These are phyloP conservation scores for Alnus glutinosa DNA, from an alignment of 306 rosid genomes.

Conservation along the genomic window DNA sequence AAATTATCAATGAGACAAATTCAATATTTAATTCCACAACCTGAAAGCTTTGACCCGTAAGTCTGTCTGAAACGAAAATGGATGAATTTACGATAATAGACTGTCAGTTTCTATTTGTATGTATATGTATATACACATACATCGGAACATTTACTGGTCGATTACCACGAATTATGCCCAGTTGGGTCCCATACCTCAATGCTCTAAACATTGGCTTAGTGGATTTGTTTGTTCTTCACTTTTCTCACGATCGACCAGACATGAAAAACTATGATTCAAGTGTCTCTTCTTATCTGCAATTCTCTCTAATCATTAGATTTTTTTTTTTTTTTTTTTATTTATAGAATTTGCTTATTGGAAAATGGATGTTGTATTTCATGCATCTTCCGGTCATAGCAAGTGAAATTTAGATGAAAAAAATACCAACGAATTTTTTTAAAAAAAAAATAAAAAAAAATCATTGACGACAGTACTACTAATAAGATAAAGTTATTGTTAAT, in stretches of 20 bases:
- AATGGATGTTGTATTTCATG: neutral
- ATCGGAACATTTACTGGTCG: neutral
- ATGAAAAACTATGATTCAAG: slow-evolving; percentile 3
- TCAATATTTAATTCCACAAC: slow-evolving; percentile 52
- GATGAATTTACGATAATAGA: slow-evolving; percentile 43
- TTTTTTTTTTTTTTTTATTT: neutral
- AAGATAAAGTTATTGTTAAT: too few relatives aligned
- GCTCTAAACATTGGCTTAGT: neutral
- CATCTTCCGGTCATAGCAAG: neutral
- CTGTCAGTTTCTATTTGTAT: slow-evolving; percentile 13
- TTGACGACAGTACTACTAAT: too few relatives aligned
- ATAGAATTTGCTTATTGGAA: neutral
- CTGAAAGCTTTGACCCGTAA: slow-evolving; percentile 83
- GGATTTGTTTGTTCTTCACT: slow-evolving; percentile 18
- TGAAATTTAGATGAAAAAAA: neutral
- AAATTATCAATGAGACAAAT: slow-evolving; percentile 57
- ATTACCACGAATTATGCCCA: neutral
- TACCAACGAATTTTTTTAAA: too few relatives aligned
- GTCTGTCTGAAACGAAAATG: slow-evolving; percentile 62
- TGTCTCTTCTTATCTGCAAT: slow-evolving; percentile 13
- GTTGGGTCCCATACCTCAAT: neutral
- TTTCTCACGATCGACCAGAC: slow-evolving; percentile 21
- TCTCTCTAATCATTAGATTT: neutral
- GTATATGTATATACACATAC: too few relatives aligned
- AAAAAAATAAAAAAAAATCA: neutral